These are phyloP conservation scores for Pleurotus ostreatus DNA, from an alignment of 768 basidiomycete genomes.

Conservation along the genomic window DNA sequence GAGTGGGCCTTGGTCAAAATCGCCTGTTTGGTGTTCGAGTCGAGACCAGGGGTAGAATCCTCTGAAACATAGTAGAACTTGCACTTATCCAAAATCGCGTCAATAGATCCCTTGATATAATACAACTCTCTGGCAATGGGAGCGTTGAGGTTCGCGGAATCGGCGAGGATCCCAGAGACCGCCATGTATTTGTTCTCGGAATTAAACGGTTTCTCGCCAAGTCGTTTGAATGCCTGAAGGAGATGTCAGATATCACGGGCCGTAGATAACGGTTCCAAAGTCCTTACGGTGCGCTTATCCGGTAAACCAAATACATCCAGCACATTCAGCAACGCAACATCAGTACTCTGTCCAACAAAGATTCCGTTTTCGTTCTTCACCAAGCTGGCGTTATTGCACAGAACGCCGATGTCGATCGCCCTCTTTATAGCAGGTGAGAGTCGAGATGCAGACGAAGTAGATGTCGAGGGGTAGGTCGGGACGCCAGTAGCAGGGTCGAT, in stretches of 20 bases:
- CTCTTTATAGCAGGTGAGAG: conserved; percentile 68
- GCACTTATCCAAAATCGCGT: conserved; percentile 81
- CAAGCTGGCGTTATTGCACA: conserved; percentile 86
- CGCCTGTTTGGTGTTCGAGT: conserved; percentile 59
- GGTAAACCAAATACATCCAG: conserved; percentile 59
- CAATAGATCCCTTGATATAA: conserved; percentile 92
- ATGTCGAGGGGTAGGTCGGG: conserved; percentile 20
- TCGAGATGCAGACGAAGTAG: not conserved
- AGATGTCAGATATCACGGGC: not conserved
- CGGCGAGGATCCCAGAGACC: conserved; percentile 68
- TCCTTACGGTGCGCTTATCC: conserved; percentile 68
- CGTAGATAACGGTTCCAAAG: not conserved
- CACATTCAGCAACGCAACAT: conserved; percentile 87
- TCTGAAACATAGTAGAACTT: conserved; percentile 88
- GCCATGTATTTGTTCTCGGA: conserved; percentile 96
- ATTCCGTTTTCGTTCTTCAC: conserved; percentile 63
- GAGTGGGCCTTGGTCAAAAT: conserved; percentile 70
- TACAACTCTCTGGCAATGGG: conserved; percentile 62
- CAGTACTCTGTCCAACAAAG: conserved; percentile 86
- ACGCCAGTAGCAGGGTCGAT: conserved; percentile 51
- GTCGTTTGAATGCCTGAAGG: conserved; percentile 58
- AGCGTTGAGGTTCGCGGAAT: conserved; percentile 19
- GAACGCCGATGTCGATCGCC: conserved; percentile 74
- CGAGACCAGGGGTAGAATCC: conserved; percentile 80
- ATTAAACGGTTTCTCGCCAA: conserved; percentile 84